These are phyloP conservation scores for Serendipita indica DNA, from an alignment of 768 basidiomycete species.

Conservation along the genomic window DNA sequence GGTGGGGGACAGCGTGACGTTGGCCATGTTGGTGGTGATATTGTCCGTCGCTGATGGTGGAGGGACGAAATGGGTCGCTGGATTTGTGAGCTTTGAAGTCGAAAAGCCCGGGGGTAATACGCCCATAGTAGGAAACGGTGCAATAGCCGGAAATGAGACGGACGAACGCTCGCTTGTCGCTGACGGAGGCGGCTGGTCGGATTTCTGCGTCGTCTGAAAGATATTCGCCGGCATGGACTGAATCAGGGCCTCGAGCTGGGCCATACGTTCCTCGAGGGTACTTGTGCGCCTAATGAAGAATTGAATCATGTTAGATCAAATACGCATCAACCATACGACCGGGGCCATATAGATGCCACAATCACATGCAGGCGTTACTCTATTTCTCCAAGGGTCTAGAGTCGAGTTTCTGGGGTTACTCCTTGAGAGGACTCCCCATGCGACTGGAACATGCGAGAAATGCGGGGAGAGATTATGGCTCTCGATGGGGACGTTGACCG, in stretches of 20 bases:
- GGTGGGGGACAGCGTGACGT: conserved; percentile 46
- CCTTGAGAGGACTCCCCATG: too few relatives aligned
- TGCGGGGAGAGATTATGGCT: too few relatives aligned
- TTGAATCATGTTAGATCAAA: background rate
- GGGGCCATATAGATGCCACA: background rate
- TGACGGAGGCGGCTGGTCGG: conserved; percentile 21
- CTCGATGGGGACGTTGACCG: too few relatives aligned
- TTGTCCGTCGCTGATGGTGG: conserved; percentile 10
- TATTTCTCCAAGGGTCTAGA: too few relatives aligned
- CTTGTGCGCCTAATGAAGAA: conserved; percentile 45
- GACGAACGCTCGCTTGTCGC: conserved; percentile 20
- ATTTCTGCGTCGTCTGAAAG: conserved; percentile 37
- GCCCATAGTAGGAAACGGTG: conserved; percentile 34
- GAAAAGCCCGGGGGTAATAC: conserved; percentile 69
- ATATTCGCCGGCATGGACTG: conserved; percentile 73
- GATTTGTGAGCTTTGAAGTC: conserved; percentile 65
- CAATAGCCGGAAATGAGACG: conserved; percentile 27
- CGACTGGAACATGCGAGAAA: too few relatives aligned
- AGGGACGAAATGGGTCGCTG: conserved; percentile 39
- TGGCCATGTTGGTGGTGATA: conserved; percentile 22
- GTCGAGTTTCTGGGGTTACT: too few relatives aligned
- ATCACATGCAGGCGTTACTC: background rate
- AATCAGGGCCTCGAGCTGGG: conserved; percentile 71
- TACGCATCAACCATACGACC: background rate
- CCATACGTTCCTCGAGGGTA: conserved; percentile 78